Conservation (phyloP, 2,329 filamentous ascomycete species). For the Colletotrichum sp. region DNA sequence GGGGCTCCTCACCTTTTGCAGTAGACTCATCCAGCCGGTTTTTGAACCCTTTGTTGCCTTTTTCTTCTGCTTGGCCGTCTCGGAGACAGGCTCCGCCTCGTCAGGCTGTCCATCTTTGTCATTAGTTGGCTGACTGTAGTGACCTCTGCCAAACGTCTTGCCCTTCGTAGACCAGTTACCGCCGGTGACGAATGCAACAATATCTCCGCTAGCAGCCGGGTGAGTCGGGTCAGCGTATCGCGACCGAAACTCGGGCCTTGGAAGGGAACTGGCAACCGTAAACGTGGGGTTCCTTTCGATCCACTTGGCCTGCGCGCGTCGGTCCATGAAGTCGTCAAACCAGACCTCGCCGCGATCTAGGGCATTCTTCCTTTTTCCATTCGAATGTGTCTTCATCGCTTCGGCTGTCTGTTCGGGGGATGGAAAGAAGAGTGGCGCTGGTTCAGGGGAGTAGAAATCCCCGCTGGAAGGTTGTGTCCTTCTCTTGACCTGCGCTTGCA, state of each 20-base stretch:
- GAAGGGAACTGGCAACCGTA: not conserved
- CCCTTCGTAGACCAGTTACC: not conserved
- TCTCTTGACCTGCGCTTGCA: not conserved
- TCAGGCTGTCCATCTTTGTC: not conserved
- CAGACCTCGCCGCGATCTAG: not conserved
- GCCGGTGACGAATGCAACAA: not conserved
- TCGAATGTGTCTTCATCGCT: slow-evolving; percentile 9
- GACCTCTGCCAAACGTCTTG: not conserved
- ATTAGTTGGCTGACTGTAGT: not conserved
- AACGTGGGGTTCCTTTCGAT: not conserved
- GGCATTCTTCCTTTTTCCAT: slow-evolving; percentile 23
- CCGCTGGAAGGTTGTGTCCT: slow-evolving; percentile 21
- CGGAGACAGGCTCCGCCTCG: not conserved
- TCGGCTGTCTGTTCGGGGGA: slow-evolving; percentile 37
- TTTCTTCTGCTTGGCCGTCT: not conserved
- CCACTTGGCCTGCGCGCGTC: not conserved
- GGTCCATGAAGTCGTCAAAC: not conserved
- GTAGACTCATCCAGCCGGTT: not conserved
- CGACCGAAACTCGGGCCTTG: not conserved
- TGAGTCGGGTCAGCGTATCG: not conserved
- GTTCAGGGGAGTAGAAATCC: slow-evolving; percentile 46
- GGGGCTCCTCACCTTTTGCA: not conserved
- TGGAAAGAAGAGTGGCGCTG: slow-evolving; percentile 55
- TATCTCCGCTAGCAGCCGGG: not conserved
- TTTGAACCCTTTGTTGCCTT: not conserved